Conservation (phyloP, 257 asterid genomes). For the Solanum verrucosum region DNA sequence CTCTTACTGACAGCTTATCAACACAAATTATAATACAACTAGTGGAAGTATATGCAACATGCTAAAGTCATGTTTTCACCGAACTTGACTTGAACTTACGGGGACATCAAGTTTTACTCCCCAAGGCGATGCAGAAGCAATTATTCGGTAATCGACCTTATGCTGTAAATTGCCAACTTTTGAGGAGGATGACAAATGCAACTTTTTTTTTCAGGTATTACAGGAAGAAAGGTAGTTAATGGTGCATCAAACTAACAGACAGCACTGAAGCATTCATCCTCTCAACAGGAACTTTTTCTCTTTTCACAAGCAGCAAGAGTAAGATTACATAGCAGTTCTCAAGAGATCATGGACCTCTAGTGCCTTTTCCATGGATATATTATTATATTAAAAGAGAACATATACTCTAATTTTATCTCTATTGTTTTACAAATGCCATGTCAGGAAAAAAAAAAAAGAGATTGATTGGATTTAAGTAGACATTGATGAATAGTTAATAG, state of each 20-base stretch:
- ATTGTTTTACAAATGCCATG: background rate
- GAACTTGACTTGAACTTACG: background rate
- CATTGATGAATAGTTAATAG: background rate
- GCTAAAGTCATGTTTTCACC: rapidly evolving
- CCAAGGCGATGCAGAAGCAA: background rate
- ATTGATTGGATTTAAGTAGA: background rate
- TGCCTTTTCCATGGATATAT: background rate
- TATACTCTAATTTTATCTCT: background rate
- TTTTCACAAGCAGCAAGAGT: background rate
- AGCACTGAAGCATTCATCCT: background rate
- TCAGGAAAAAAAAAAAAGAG: background rate
- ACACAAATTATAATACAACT: background rate
- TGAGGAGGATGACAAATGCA: background rate
- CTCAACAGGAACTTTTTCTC: background rate
- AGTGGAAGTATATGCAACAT: background rate
- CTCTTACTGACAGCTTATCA: background rate
- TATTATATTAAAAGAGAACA: background rate
- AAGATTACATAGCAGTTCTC: background rate
- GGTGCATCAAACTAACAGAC: background rate
- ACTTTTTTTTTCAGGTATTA: background rate
- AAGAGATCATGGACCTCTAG: background rate
- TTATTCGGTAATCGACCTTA: background rate
- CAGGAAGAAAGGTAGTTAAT: background rate
- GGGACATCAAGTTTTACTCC: background rate
- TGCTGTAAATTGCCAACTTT: background rate